Percentiles rank a stretch among this genome's conserved stretches.
These are phyloP conservation scores for Aspergillus hortae DNA, from an alignment of 2,329 filamentous ascomycete genomes.

Conservation along the genomic window DNA sequence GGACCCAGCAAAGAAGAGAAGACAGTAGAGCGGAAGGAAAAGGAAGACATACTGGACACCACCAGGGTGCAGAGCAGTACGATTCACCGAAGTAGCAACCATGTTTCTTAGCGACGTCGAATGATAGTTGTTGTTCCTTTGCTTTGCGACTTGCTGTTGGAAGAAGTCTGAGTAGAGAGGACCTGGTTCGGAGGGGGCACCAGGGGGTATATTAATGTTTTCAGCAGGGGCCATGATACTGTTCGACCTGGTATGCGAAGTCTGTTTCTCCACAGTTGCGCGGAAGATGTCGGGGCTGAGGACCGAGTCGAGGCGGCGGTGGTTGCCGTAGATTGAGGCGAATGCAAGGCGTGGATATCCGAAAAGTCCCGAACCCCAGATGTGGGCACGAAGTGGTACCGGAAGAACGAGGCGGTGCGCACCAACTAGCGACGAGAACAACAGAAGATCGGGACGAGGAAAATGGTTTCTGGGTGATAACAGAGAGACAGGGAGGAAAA, in stretches of 20 bases:
- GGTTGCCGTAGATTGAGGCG: conserved; percentile 18
- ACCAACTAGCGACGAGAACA: conserved; percentile 18
- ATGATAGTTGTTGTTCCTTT: conserved; percentile 57
- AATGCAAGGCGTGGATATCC: conserved; percentile 24
- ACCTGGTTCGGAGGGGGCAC: conserved; percentile 43
- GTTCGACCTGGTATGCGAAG: conserved; percentile 10
- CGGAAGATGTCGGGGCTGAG: conserved; percentile 37
- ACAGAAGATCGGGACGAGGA: conserved; percentile 9
- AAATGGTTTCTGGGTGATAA: conserved; percentile 9
- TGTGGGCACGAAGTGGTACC: conserved; percentile 25
- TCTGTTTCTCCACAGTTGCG: conserved; percentile 37
- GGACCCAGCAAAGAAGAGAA: conserved; percentile 1
- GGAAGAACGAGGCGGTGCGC: conserved; percentile 16
- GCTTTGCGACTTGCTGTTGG: conserved; percentile 56
- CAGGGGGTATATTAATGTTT: conserved; percentile 44
- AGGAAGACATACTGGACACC: conserved; percentile 74
- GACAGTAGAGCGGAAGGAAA: conserved; percentile 3
- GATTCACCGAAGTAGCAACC: conserved; percentile 68
- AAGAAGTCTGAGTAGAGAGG: conserved; percentile 54
- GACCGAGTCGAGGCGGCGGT: conserved; percentile 19
- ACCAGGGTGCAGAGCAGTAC: conserved; percentile 83
- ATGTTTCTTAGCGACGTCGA: conserved; percentile 53
- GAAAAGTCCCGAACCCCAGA: conserved; percentile 32
- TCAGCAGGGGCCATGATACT: conserved; percentile 30
- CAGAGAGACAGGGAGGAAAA: conserved; percentile 8